Base-by-base conservation (phyloP, 75 land plant species). In the Pseudotsuga menziesii region DNA sequence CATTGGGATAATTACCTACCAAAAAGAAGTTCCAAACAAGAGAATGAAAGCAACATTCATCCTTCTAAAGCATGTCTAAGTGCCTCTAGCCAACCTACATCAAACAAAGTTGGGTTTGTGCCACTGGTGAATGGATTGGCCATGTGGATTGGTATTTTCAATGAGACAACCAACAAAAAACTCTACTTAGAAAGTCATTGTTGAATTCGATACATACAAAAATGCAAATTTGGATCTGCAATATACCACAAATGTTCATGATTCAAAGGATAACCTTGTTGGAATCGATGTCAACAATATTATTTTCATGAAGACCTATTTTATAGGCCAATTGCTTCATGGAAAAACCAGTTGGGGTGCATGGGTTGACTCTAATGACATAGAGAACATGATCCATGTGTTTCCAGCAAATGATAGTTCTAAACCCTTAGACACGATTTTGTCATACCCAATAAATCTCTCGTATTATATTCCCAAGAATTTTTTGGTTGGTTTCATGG, bases 141-240 rank as follows among this genome's bases (percentile, higher is more conserved):
- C 3, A 26, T 44, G 57, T 75, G 32, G 35, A 7, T 75, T 11
- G 76, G 76, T 22, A 12, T 75, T 3, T 75, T 75, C 11, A 75
- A 54, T 23, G 26, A 22, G 19, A 56, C 23, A 5, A 54, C 63
- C 26, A 75, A 56, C 14, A 27, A 75, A 56, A 19, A 9, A 11
- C 22, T 44, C 27, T 11, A 54, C 76, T n/a, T 22, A 44, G 23
- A 54, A 5, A 5, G 27, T 54, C 15, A 61, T 61, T 23, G 25
- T 75, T 54, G 76, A 75, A 56, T 56, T 75, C 15, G 76, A 75
- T 75, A 75, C 76, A 15, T 75, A 22, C 76, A 5, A 56, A 22
- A 75, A 75, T 22, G 57, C 76, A 27, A 12, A 55, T 5, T 2
- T 36, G 4, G 57, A 54, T 19, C 4, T 26, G 20, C 23, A 12